Conservation (phyloP, 495 filamentous ascomycete genomes). For the Hypoxylon lenormandii region DNA sequence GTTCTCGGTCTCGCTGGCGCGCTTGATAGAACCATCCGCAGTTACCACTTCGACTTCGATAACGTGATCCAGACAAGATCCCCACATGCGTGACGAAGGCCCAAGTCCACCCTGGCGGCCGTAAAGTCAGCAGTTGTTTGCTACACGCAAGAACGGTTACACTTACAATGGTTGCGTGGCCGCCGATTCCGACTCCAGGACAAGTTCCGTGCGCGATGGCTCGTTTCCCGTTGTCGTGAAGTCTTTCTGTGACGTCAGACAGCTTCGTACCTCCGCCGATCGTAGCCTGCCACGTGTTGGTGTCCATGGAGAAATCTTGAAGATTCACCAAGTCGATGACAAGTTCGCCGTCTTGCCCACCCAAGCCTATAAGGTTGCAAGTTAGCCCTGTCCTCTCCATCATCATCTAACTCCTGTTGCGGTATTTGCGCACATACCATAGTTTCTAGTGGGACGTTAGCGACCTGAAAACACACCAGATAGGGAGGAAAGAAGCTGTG, state of each 20-base stretch:
- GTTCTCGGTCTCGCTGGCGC: slow-evolving; percentile 64
- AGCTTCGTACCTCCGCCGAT: slow-evolving; percentile 74
- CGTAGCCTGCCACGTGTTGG: slow-evolving; percentile 67
- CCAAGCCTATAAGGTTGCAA: slow-evolving; percentile 61
- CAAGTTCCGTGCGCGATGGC: slow-evolving; percentile 77
- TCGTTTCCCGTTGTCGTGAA: slow-evolving; percentile 72
- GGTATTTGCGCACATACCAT: slow-evolving; percentile 43
- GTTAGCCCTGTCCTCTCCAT: slow-evolving; percentile 26
- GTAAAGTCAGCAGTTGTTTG: slow-evolving; percentile 20
- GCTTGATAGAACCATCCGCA: slow-evolving; percentile 66
- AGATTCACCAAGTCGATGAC: slow-evolving; percentile 70
- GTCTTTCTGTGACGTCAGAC: slow-evolving; percentile 67
- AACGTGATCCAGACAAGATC: slow-evolving; percentile 64
- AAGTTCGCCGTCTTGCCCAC: slow-evolving; percentile 66
- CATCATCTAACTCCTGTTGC: background rate
- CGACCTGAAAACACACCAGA: background rate
- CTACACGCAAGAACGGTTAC: background rate
- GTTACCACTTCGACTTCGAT: slow-evolving; percentile 71
- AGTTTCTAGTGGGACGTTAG: slow-evolving; percentile 47
- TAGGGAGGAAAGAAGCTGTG: background rate
- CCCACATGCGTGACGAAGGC: slow-evolving; percentile 69
- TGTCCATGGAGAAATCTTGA: slow-evolving; percentile 67
- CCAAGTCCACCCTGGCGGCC: slow-evolving; percentile 62
- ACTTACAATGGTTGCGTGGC: slow-evolving; percentile 72
- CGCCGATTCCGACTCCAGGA: slow-evolving; percentile 74